Evolutionary conservation across 2,329 filamentous ascomycete species (phyloP).

Genomic region (Colletotrichum tanaceti): DNA sequence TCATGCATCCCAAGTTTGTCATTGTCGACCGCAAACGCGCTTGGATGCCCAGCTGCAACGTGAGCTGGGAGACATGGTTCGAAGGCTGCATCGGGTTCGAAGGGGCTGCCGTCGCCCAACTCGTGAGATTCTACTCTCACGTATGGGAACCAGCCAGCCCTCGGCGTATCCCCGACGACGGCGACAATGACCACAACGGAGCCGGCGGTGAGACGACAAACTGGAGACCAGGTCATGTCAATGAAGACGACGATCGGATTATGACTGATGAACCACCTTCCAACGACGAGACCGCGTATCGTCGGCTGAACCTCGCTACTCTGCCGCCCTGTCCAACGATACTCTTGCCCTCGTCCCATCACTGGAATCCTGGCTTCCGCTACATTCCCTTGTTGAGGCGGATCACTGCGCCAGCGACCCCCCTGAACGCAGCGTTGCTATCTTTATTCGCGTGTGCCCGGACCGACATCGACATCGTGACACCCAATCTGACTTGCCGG

Average conservation of each 20-base stretch:
- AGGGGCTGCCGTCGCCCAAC: constrained; percentile 69
- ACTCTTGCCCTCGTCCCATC: constrained; percentile 80
- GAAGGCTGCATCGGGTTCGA: constrained; percentile 78
- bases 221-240: neutral
- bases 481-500: constrained; percentile 80
- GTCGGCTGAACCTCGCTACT: constrained; percentile 36
- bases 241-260: constrained; percentile 9
- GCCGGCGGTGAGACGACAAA: constrained; percentile 1
- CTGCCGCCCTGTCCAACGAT: constrained; percentile 61
- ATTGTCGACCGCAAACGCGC: constrained; percentile 75
- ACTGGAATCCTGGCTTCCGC: constrained; percentile 73
- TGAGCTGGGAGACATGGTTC: constrained; percentile 90
- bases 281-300: constrained; percentile 31
- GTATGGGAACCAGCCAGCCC: constrained; percentile 68
- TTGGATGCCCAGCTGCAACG: constrained; percentile 82
- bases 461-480: constrained; percentile 74
- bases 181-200: neutral
- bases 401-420: constrained; percentile 68
- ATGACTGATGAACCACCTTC: neutral
- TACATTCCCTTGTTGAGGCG: constrained; percentile 66
- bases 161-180: constrained; percentile 14
- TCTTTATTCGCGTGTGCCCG: constrained; percentile 69
- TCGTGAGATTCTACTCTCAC: constrained; percentile 73
- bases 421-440: constrained; percentile 74
- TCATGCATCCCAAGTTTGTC: constrained; percentile 90